Base-by-base conservation (phyloP, 345 rosid species). In the Garcia nutans region DNA sequence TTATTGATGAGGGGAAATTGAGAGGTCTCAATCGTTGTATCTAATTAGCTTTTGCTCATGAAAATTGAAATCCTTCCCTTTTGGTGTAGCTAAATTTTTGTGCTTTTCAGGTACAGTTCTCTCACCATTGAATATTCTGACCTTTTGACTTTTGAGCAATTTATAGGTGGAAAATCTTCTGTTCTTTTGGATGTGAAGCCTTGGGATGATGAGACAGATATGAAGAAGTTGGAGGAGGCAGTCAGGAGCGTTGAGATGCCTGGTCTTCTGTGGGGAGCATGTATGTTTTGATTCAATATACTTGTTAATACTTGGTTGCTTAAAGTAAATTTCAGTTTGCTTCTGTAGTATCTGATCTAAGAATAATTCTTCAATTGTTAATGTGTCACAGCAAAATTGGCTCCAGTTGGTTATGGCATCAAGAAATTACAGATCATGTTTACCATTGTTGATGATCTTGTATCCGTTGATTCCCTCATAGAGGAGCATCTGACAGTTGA, bases 171-270 rank as follows among this genome's bases (percentile, higher is more conserved):
- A 37, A 91, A 95, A 77, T 93, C 99, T 19, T 95, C 97, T 3
- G 87, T 95, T 44, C 96, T 95, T 28, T 16, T 95, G 94, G 99
- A 93, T 71, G 87, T 95, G 44, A 93, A 95, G 75, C 97, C 99
- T 65, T 95, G 97, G 97, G 99, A 95, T 79, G 99, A 95, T 71
- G 99, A 95, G 85, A 95, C 97, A 8, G 99, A 95, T 91, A 91
- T 95, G 99, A 92, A 88, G 90, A 91, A 91, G 80, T 81, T 95
- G 67, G 97, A 95, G 79, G 93, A 87, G 84, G 82, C 81, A 66
- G 96, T 95, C 44, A 84, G 97, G 37, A 56, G 79, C 45, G 56
- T 93, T 49, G 86, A 90, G 87, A 80, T 95, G 97, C 92, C 93
- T 1, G 97, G 99, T 79, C 97, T 95, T 44, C 55, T 88, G 0